Evolutionary conservation across 139 green algal species (phyloP).

Genomic region (Zygnema circumcarinatum): DNA sequence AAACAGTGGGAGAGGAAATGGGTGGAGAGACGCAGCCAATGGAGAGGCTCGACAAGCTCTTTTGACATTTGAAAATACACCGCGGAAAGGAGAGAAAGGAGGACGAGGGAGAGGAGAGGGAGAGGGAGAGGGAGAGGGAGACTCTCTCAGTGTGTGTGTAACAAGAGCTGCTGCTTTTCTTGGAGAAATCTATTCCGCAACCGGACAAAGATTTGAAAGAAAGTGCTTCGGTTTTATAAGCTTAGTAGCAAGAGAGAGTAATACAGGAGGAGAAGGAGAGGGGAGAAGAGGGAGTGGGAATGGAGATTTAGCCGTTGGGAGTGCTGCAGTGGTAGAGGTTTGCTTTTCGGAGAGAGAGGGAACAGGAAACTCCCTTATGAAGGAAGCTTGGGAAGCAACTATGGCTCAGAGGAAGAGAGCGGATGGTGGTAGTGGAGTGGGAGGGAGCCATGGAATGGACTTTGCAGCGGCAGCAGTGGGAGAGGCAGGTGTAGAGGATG

Average conservation of each 20-base stretch:
- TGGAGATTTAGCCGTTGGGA: too few relatives aligned
- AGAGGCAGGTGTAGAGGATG: not conserved
- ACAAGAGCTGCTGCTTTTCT: not conserved
- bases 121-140: not conserved
- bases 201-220: too few relatives aligned
- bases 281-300: too few relatives aligned
- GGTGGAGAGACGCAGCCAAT: not conserved
- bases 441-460: not conserved
- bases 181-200: too few relatives aligned
- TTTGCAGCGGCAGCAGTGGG: not conserved
- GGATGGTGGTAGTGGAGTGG: constrained; percentile 10
- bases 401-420: constrained; percentile 4
- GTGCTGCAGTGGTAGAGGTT: not conserved
- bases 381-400: not conserved
- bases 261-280: too few relatives aligned
- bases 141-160: not conserved
- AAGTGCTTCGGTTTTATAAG: too few relatives aligned
- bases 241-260: too few relatives aligned
- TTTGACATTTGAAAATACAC: not conserved
- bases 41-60: not conserved
- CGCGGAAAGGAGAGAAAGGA: too few relatives aligned
- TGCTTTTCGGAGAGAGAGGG: not conserved
- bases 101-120: not conserved
- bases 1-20: not conserved
- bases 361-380: not conserved